Evolutionary conservation across 495 filamentous ascomycete species (phyloP).

Genomic region (Penicillium arizonense): DNA sequence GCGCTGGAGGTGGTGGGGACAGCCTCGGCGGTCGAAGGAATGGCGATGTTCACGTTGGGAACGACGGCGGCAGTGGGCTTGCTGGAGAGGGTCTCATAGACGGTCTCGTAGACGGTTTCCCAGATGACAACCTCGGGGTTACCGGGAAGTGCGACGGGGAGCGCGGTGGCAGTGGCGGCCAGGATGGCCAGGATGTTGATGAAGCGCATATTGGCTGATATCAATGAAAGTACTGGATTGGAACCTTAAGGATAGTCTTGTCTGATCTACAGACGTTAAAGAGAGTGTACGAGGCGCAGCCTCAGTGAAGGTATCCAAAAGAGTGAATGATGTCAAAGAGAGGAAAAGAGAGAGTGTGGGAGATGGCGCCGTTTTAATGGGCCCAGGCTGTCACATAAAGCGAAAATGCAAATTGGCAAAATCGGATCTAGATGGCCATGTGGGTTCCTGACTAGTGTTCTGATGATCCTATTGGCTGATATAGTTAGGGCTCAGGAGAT

Average conservation of each 20-base stretch:
- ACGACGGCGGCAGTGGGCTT: not conserved
- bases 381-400: too few species aligned
- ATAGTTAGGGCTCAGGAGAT: not conserved
- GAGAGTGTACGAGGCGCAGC: constrained; percentile 7
- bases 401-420: too few species aligned
- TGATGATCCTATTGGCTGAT: constrained; percentile 3
- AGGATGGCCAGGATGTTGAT: constrained; percentile 1
- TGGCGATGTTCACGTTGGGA: constrained; percentile 1
- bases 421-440: not conserved
- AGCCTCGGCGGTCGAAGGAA: constrained; percentile 1
- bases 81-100: not conserved
- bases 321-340: constrained; percentile 6
- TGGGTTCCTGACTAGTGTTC: not conserved
- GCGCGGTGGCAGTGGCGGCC: constrained; percentile 1
- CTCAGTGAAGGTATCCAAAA: constrained; percentile 1
- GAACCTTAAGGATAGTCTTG: not conserved
- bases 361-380: constrained; percentile 3
- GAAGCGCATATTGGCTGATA: constrained; percentile 9
- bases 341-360: not conserved
- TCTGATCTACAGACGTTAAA: constrained; percentile 12
- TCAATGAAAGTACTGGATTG: not conserved
- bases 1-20: not conserved
- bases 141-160: constrained; percentile 2
- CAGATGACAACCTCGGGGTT: constrained; percentile 1
- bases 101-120: constrained; percentile 7